Conservation (phyloP, 441 rosid genomes). For the Pelargonium exstipulatum region DNA sequence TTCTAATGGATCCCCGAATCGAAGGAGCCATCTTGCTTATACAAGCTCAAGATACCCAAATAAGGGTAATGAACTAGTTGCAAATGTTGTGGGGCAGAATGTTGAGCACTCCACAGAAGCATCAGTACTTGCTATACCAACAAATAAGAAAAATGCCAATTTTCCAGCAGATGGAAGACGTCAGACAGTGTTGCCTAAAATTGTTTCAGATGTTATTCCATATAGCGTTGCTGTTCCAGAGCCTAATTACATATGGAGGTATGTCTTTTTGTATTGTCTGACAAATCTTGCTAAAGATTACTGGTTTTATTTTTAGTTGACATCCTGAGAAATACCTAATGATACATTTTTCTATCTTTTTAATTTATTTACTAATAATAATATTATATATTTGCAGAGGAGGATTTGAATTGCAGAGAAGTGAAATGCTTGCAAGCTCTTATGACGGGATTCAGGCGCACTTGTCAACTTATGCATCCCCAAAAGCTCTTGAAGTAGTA, state of each 20-base stretch:
- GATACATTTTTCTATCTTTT: not conserved
- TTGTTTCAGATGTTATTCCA: conserved; percentile 13
- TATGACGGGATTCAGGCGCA: conserved; percentile 32
- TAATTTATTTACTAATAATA: too few species aligned
- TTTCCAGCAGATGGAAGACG: conserved; percentile 9
- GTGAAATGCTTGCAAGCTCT: conserved; percentile 18
- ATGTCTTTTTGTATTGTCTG: conserved; percentile 1
- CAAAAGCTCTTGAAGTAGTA: conserved; percentile 27
- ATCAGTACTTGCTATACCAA: not conserved
- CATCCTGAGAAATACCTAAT: conserved; percentile 1
- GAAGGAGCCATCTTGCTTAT: not conserved
- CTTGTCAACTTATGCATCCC: conserved; percentile 26
- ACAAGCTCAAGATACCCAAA: not conserved
- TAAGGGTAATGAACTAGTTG: conserved; percentile 1
- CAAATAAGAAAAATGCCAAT: conserved; percentile 12
- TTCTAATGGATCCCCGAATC: conserved; percentile 7
- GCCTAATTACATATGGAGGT: conserved; percentile 27
- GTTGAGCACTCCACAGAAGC: conserved; percentile 11
- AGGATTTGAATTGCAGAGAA: conserved; percentile 26
- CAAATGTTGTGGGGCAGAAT: conserved; percentile 16
- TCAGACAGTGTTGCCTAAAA: not conserved
- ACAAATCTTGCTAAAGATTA: not conserved
- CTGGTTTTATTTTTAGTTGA: not conserved
- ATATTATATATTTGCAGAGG: conserved; percentile 24
- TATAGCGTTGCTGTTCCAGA: conserved; percentile 25